A percentile compares a stretch with the other conserved stretches of the same genome.
phyloP scores from a whole-genome alignment of 179 eudicot species.

The Nepenthes alata region DNA sequence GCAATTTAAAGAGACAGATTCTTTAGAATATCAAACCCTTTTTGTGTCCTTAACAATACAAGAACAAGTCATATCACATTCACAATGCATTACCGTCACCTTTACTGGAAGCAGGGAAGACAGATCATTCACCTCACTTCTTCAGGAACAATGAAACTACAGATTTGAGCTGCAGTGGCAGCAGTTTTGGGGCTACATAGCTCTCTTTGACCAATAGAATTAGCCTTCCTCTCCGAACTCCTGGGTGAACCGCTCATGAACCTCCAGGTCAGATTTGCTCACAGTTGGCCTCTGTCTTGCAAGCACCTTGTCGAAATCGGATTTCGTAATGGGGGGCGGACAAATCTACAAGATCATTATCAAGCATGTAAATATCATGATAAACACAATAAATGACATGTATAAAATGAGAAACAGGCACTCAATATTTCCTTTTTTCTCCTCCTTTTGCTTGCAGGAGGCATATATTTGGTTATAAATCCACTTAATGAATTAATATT shows the following conservation, averaged over 20 bases:
- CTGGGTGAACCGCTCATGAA: constrained; percentile 80
- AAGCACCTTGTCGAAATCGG: constrained; percentile 87
- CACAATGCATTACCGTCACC: not conserved
- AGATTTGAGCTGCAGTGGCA: not conserved
- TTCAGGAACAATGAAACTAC: constrained; percentile 12
- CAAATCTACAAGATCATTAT: constrained; percentile 39
- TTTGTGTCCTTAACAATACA: constrained; percentile 8
- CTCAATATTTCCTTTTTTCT: too few species aligned
- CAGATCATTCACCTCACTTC: constrained; percentile 3
- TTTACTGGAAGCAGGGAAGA: not conserved
- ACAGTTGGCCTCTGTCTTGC: constrained; percentile 93
- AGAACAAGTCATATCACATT: not conserved
- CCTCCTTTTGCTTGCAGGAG: too few species aligned
- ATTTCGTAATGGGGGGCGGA: constrained; percentile 77
- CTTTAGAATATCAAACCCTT: constrained; percentile 12
- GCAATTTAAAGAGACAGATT: constrained; percentile 12
- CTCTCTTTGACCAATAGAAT: constrained; percentile 6
- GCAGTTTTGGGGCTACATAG: not conserved
- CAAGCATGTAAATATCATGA: not conserved
- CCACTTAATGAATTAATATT: too few species aligned
- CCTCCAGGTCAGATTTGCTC: constrained; percentile 87
- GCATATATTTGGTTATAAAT: too few species aligned
- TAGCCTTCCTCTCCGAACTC: constrained; percentile 98
- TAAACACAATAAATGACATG: not conserved
- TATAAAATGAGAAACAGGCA: too few species aligned